phyloP scores from a whole-genome alignment of 352 stramenopile genomes.

The Pythium vanterpoolii region DNA sequence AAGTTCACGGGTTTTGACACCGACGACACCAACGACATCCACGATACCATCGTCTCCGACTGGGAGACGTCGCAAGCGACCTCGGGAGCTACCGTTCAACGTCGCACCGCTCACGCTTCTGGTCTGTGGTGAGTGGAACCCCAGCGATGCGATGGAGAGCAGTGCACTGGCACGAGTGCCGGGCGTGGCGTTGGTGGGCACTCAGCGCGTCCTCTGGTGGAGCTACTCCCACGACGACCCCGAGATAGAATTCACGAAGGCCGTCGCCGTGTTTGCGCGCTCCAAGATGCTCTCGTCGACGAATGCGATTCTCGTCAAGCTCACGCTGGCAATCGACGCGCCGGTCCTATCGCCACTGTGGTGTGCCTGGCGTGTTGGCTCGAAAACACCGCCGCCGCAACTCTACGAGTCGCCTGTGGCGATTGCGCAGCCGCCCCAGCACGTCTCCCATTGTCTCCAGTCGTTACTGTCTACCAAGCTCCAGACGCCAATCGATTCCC shows the following conservation, averaged over 20 bases:
- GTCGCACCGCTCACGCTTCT: slow-evolving; percentile 53
- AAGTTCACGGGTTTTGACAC: neutral
- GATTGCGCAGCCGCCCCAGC: slow-evolving; percentile 1
- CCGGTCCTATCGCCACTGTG: slow-evolving; percentile 49
- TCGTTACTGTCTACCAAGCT: slow-evolving; percentile 33
- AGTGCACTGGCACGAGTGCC: slow-evolving; percentile 39
- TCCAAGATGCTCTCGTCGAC: slow-evolving; percentile 49
- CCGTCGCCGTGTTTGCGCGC: slow-evolving; percentile 49
- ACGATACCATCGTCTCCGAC: slow-evolving; percentile 5
- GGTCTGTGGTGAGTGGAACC: slow-evolving; percentile 48
- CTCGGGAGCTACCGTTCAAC: neutral
- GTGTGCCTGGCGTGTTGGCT: slow-evolving; percentile 68
- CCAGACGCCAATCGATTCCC: slow-evolving; percentile 42
- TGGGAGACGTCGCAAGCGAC: slow-evolving; percentile 10
- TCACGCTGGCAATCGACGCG: slow-evolving; percentile 62
- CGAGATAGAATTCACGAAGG: slow-evolving; percentile 40
- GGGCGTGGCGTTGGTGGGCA: slow-evolving; percentile 38
- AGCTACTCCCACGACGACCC: slow-evolving; percentile 35
- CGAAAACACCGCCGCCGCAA: slow-evolving; percentile 37
- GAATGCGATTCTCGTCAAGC: slow-evolving; percentile 55
- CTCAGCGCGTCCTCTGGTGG: slow-evolving; percentile 51
- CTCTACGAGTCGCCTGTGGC: slow-evolving; percentile 14
- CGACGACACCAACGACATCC: neutral
- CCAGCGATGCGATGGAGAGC: slow-evolving; percentile 5
- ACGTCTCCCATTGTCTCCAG: slow-evolving; percentile 27